Base-by-base conservation (phyloP, 345 rosid species). In the Melastoma malabathricum region DNA sequence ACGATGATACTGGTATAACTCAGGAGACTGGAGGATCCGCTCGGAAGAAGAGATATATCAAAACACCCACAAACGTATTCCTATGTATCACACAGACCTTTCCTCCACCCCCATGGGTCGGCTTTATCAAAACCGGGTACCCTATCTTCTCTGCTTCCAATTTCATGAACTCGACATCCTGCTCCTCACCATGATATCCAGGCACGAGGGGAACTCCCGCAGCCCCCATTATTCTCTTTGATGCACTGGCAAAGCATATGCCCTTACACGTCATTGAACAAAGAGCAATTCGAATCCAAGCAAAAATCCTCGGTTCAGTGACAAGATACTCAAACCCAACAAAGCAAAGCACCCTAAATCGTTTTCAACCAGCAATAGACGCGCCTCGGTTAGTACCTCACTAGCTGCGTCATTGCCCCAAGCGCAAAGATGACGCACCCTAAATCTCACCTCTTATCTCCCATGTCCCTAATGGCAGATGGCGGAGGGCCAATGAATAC, bases 61-160 rank as follows among this genome's bases (percentile, higher is more conserved):
- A 15, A 43, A 3, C 13, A 25, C 25, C 12, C n/a, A 6, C 14
- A 44, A 38, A 29, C 15, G 14, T 5, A 48, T 48, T 18, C 15
- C n/a, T 14, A 13, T 46, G 15, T 18, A 44, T 13, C 49, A 49
- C 38, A 29, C 65, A 64, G 47, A 90, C 96, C 89, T 83, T 90
- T 39, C 98, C 98, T 50, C 94, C 94, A 62, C 96, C 94, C 53
- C 96, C 89, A 78, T 83, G 96, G 38, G 96, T 90, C 18, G 98
- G 94, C 59, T 90, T 90, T 64, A 90, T 90, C 68, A 90, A 69
- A 25, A 90, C 18, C 27, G 96, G 92, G 59, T 82, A 86, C 15
- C 96, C 96, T 69, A 90, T 90, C 66, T 76, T 83, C 18, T 77
- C 89, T 0, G 98, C 96, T 70, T 90, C 96, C 15, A 64, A 69